Conservation (phyloP, 2,329 filamentous ascomycete species). For the Colletotrichum sp. region DNA sequence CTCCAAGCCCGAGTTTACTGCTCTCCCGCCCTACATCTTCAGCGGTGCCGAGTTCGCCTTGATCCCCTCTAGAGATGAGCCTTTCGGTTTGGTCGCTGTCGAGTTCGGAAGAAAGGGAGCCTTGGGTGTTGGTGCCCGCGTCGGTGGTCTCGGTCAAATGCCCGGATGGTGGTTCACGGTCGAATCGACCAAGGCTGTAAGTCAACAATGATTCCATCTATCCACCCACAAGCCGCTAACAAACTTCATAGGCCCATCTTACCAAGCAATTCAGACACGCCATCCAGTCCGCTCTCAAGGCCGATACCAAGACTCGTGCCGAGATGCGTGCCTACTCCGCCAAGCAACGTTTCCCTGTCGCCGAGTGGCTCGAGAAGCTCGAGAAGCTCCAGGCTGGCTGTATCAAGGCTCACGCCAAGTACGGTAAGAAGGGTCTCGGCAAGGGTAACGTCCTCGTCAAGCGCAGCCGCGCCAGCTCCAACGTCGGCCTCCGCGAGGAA, state of each 20-base stretch:
- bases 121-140: conserved; percentile 68
- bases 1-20: conserved; percentile 71
- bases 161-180: conserved; percentile 76
- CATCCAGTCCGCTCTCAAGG: conserved; percentile 64
- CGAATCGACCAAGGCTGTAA: conserved; percentile 63
- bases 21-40: conserved; percentile 69
- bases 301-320: conserved; percentile 58
- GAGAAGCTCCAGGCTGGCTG: conserved; percentile 66
- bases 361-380: conserved; percentile 69
- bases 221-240: not conserved
- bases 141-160: conserved; percentile 72
- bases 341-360: conserved; percentile 70
- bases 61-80: conserved; percentile 74
- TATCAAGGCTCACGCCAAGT: conserved; percentile 53
- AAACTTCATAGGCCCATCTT: conserved; percentile 49
- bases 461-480: conserved; percentile 6
- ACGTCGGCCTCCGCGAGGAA: conserved; percentile 10
- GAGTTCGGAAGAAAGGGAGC: conserved; percentile 74
- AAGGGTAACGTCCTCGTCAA: conserved; percentile 21
- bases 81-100: conserved; percentile 72
- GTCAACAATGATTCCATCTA: not conserved
- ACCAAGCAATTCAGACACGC: conserved; percentile 69
- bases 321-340: conserved; percentile 70
- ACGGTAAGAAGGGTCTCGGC: conserved; percentile 17
- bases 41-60: conserved; percentile 71